These are phyloP conservation scores for Pouteria glomerata DNA, from an alignment of 148 eudicot species.

Conservation along the genomic window DNA sequence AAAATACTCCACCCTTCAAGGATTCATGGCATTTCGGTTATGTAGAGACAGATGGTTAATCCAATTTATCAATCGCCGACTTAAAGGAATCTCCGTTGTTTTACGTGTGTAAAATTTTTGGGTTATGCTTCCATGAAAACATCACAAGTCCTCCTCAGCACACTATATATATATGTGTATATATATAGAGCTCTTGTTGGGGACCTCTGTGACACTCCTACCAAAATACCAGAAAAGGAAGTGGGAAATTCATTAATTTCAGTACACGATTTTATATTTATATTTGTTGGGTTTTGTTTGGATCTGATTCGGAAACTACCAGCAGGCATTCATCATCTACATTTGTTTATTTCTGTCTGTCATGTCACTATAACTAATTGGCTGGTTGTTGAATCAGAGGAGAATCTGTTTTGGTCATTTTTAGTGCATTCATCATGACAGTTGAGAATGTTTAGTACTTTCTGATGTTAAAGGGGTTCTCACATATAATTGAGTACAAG, in stretches of 20 bases:
- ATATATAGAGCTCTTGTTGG: neutral
- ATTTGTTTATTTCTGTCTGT: neutral
- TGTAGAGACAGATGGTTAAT: no score
- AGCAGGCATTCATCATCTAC: neutral
- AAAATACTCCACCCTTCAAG: neutral
- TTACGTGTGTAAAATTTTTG: neutral
- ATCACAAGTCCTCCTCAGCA: neutral
- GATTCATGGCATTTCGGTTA: neutral
- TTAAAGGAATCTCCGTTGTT: neutral
- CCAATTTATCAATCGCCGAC: neutral
- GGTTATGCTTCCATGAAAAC: neutral
- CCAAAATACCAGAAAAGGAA: no score
- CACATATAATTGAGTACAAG: neutral
- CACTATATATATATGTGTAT: no score
- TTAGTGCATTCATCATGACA: neutral
- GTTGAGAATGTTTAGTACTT: neutral
- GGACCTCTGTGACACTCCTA: no score
- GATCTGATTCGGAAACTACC: neutral
- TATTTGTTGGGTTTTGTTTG: neutral
- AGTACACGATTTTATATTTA: neutral
- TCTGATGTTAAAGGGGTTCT: neutral
- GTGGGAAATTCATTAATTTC: neutral
- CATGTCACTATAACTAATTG: neutral
- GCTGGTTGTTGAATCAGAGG: conserved; percentile 7
- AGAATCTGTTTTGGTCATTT: neutral